Evolutionary conservation across 768 basidiomycete species (phyloP).

Genomic region (Scleroderma bovista): DNA sequence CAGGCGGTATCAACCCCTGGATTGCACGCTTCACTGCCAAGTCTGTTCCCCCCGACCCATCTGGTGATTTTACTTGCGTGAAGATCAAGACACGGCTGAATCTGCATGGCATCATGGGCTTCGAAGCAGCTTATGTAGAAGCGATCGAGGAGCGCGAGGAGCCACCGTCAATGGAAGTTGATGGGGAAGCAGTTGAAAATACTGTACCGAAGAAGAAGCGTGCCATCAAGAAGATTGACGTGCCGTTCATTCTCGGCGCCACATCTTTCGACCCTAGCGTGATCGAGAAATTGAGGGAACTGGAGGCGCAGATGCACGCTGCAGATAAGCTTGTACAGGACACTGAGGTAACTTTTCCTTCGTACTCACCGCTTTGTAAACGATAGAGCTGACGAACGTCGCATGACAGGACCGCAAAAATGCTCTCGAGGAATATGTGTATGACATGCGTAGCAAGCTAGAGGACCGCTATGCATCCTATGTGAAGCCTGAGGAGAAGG

Average conservation of each 20-base stretch:
- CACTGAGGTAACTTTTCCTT: slow-evolving; percentile 68
- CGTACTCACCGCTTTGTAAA: not conserved
- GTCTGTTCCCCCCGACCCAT: slow-evolving; percentile 61
- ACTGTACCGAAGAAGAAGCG: slow-evolving; percentile 75
- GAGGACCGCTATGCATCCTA: slow-evolving; percentile 81
- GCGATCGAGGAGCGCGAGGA: slow-evolving; percentile 78
- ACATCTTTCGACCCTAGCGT: slow-evolving; percentile 58
- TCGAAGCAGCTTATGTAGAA: slow-evolving; percentile 83
- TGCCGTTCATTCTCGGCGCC: slow-evolving; percentile 64
- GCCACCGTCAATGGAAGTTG: slow-evolving; percentile 60
- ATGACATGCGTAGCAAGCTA: slow-evolving; percentile 90
- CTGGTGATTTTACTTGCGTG: slow-evolving; percentile 72
- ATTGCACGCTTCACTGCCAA: slow-evolving; percentile 79
- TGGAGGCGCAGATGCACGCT: slow-evolving; percentile 84
- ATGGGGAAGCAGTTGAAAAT: slow-evolving; percentile 35
- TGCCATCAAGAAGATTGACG: slow-evolving; percentile 75
- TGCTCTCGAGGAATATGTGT: slow-evolving; percentile 97
- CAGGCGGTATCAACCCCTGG: slow-evolving; percentile 81
- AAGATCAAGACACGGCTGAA: slow-evolving; percentile 91
- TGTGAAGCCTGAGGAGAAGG: slow-evolving; percentile 73
- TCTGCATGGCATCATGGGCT: slow-evolving; percentile 79
- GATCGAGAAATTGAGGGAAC: slow-evolving; percentile 67
- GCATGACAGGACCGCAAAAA: slow-evolving; percentile 85
- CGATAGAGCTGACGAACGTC: not conserved
- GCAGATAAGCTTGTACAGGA: slow-evolving; percentile 95